Conservation (phyloP, 352 stramenopile species). For the Pythium grandisporangium region DNA sequence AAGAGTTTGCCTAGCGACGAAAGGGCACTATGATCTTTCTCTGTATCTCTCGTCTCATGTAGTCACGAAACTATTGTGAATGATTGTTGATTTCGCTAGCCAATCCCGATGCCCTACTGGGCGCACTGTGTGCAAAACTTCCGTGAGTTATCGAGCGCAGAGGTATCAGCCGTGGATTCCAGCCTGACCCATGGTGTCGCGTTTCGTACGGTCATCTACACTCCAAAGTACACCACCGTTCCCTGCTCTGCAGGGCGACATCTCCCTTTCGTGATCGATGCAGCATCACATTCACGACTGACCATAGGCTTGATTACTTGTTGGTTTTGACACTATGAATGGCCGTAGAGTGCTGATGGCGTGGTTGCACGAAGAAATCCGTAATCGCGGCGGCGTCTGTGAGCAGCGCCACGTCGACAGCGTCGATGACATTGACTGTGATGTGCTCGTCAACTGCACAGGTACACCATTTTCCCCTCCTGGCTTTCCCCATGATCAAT, state of each 20-base stretch:
- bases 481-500: background rate
- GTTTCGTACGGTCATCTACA: slow-evolving; percentile 63
- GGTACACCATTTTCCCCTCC: slow-evolving; percentile 13
- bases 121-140: slow-evolving; percentile 54
- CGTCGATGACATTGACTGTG: slow-evolving; percentile 27
- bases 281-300: background rate
- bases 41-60: no score
- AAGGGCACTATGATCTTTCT: no score
- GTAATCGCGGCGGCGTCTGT: slow-evolving; percentile 30
- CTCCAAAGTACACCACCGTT: slow-evolving; percentile 17
- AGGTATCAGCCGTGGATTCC: slow-evolving; percentile 23
- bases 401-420: slow-evolving; percentile 25
- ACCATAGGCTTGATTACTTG: no score
- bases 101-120: no score
- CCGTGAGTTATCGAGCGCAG: slow-evolving; percentile 24
- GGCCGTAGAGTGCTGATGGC: slow-evolving; percentile 34
- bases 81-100: no score
- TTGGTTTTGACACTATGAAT: no score
- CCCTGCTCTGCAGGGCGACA: no score
- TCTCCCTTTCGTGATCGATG: background rate
- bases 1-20: no score
- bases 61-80: no score
- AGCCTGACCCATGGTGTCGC: slow-evolving; percentile 36
- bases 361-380: slow-evolving; percentile 35
- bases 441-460: slow-evolving; percentile 59